Conservation (phyloP, 2,329 filamentous ascomycete genomes). For the Fusarium setosum region DNA sequence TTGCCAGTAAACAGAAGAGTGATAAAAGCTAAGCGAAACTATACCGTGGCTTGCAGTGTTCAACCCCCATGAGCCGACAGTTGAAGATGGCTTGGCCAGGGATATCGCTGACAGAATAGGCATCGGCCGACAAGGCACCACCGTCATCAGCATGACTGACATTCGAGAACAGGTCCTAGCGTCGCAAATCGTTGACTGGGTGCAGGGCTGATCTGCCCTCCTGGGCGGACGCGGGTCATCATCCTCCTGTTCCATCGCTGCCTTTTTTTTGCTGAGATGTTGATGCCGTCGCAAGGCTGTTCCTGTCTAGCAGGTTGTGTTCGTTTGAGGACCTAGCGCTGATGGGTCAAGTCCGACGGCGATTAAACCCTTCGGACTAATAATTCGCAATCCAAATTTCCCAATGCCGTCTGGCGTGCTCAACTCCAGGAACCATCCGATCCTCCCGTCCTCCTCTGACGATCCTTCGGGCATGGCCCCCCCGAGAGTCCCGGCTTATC, state of each 20-base stretch:
- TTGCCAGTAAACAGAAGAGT: too few relatives aligned
- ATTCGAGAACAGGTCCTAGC: background rate
- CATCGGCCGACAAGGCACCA: constrained; percentile 1
- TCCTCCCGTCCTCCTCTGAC: constrained; percentile 32
- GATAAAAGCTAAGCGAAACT: too few relatives aligned
- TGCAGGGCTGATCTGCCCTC: background rate
- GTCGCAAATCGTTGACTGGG: background rate
- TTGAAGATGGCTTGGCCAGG: background rate
- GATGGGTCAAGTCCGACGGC: constrained; percentile 11
- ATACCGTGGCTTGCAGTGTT: too few relatives aligned
- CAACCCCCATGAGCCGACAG: too few relatives aligned
- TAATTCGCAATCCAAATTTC: constrained; percentile 11
- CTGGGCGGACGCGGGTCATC: constrained; percentile 1
- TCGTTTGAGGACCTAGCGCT: constrained; percentile 25
- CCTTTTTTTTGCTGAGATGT: background rate
- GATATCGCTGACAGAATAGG: background rate
- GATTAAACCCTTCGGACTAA: background rate
- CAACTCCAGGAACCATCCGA: constrained; percentile 34
- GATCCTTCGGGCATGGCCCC: constrained; percentile 17
- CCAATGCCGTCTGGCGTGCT: background rate
- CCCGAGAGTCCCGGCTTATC: constrained; percentile 17
- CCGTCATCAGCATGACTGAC: background rate
- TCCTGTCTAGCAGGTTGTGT: constrained; percentile 8
- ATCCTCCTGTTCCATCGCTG: background rate
- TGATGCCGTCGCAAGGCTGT: background rate